Percentiles rank a stretch among this genome's conserved stretches.
These are phyloP conservation scores for Pythium monospermum DNA, from an alignment of 352 stramenopile genomes.

Conservation along the genomic window DNA sequence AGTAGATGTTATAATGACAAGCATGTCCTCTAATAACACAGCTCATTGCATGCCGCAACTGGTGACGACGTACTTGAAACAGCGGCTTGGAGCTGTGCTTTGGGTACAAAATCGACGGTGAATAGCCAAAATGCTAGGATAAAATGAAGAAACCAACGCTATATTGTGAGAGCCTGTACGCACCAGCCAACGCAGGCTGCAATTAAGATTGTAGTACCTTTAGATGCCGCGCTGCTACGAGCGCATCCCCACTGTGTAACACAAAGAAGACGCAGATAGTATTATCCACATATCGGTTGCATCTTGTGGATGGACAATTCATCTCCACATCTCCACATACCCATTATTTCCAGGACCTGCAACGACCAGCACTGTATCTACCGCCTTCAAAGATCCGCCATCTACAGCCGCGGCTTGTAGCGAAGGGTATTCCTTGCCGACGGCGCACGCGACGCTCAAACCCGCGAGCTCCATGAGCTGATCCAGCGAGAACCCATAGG, in stretches of 20 bases:
- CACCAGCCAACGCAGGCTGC: not conserved
- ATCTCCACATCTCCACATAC: conserved; percentile 18
- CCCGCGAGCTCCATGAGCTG: conserved; percentile 99
- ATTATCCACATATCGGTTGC: not conserved
- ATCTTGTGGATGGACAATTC: too few species aligned
- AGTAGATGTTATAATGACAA: not conserved
- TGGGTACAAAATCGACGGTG: conserved; percentile 93
- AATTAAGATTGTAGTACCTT: conserved; percentile 36
- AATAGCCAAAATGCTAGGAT: conserved; percentile 93
- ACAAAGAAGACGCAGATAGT: not conserved
- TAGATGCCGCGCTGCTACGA: conserved; percentile 97
- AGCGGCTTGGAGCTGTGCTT: conserved; percentile 81
- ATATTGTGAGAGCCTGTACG: too few species aligned
- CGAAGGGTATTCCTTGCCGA: conserved; percentile 59
- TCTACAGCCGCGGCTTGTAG: too few species aligned
- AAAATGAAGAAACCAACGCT: too few species aligned
- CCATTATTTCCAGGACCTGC: conserved; percentile 98
- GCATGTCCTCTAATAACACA: too few species aligned
- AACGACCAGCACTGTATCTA: conserved; percentile 85
- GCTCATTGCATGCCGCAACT: too few species aligned
- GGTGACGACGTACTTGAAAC: conserved; percentile 81
- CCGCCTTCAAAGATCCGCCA: not conserved
- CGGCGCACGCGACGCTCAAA: conserved; percentile 90
- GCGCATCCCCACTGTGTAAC: conserved; percentile 88
- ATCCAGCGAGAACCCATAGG: conserved; percentile 90